Conservation (phyloP, 768 basidiomycete genomes). For the Gelatoporia subvermispora region DNA sequence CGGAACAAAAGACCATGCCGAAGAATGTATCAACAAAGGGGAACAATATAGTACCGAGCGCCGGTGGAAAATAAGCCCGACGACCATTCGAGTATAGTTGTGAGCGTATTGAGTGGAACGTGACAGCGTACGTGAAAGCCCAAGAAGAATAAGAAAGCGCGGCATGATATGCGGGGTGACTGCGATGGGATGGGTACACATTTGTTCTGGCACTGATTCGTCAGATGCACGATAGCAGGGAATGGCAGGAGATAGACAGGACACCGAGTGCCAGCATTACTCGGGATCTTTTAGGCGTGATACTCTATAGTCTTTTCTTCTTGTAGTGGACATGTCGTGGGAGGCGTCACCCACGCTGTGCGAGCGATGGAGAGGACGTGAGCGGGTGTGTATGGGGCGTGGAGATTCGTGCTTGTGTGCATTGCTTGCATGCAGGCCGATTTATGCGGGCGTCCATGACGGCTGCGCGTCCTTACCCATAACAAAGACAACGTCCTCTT, state of each 20-base stretch:
- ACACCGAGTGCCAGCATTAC: background rate
- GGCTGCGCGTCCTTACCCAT: slow-evolving; percentile 38
- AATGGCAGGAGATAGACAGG: background rate
- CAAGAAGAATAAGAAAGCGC: background rate
- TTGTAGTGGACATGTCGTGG: background rate
- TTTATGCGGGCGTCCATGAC: slow-evolving; percentile 32
- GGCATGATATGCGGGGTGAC: background rate
- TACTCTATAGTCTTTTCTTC: background rate
- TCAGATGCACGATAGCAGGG: background rate
- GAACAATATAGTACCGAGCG: background rate
- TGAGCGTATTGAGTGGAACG: background rate
- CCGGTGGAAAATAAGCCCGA: background rate
- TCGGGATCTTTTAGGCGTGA: background rate
- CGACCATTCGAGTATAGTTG: background rate
- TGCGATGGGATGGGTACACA: background rate
- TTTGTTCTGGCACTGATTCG: no score
- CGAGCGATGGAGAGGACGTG: no score
- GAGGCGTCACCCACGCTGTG: no score
- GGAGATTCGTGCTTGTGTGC: background rate
- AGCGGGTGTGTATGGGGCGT: no score
- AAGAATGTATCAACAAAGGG: background rate
- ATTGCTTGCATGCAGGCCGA: background rate
- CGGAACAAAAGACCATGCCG: background rate
- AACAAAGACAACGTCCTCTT: slow-evolving; percentile 76
- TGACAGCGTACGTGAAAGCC: background rate